Percentiles rank a stretch among this genome's conserved stretches.
These are phyloP conservation scores for Colletotrichum tropicicola DNA, from an alignment of 2,329 filamentous ascomycete genomes.

Conservation along the genomic window DNA sequence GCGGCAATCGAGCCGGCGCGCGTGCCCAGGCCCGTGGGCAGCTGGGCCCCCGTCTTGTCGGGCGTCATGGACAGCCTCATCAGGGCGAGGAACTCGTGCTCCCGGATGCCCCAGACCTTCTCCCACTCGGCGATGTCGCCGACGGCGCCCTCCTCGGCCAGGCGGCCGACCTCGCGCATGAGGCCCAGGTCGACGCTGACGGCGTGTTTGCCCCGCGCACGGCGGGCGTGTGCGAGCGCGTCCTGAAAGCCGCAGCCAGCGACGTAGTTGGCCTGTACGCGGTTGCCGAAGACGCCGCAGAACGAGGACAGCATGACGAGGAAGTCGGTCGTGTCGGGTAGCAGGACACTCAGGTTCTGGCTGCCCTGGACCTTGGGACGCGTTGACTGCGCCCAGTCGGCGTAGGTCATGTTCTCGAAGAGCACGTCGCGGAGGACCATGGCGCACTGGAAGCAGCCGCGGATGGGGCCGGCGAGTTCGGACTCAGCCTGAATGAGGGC, in stretches of 20 bases:
- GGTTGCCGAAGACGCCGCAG: slow-evolving; percentile 38
- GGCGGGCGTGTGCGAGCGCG: slow-evolving; percentile 26
- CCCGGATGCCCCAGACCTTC: slow-evolving; percentile 32
- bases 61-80: slow-evolving; percentile 28
- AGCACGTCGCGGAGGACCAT: slow-evolving; percentile 46
- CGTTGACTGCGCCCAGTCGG: slow-evolving; percentile 51
- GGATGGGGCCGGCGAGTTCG: slow-evolving; percentile 38
- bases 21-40: background rate
- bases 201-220: background rate
- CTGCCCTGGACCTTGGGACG: slow-evolving; percentile 51
- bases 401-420: slow-evolving; percentile 57
- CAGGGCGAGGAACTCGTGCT: slow-evolving; percentile 32
- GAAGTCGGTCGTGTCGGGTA: slow-evolving; percentile 39
- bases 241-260: slow-evolving; percentile 42
- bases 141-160: background rate
- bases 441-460: background rate
- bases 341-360: slow-evolving; percentile 47
- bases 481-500: too few species aligned
- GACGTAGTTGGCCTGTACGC: slow-evolving; percentile 44
- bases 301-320: slow-evolving; percentile 45
- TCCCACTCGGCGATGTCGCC: slow-evolving; percentile 23
- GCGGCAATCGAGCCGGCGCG: background rate
- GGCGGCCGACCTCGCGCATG: slow-evolving; percentile 10
- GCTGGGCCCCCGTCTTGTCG: background rate
- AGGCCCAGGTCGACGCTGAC: slow-evolving; percentile 16